These are phyloP conservation scores for Mortierella antarctica DNA, from an alignment of 192 early-diverging fungal species.

Conservation along the genomic window DNA sequence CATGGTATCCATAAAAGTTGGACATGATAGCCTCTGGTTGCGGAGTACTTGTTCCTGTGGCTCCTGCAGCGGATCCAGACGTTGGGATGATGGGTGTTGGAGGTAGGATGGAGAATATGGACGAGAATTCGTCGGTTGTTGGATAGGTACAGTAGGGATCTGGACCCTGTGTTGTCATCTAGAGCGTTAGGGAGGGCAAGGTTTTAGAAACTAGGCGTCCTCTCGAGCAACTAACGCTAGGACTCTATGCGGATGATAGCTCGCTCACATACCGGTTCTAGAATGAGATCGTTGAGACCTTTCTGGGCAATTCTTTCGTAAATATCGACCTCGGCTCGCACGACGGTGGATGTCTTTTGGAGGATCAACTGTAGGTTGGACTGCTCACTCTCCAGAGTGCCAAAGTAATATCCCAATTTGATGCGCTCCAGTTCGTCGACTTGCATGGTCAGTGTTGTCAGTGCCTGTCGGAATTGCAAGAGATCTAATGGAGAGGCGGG, in stretches of 20 bases:
- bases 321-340: conserved; percentile 61
- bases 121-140: conserved; percentile 57
- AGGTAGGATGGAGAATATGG: conserved; percentile 61
- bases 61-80: not conserved
- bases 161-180: conserved; percentile 59
- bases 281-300: conserved; percentile 58
- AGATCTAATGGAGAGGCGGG: conserved; percentile 37
- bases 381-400: conserved; percentile 59
- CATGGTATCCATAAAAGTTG: conserved; percentile 50
- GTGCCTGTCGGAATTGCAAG: conserved; percentile 49
- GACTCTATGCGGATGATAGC: not conserved
- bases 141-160: conserved; percentile 61
- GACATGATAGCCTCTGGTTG: conserved; percentile 34
- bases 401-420: conserved; percentile 56
- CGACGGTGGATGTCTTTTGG: conserved; percentile 55
- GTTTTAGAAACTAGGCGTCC: not conserved
- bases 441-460: conserved; percentile 57
- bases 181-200: not conserved
- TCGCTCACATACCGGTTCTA: conserved; percentile 51
- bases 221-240: not conserved
- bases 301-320: conserved; percentile 60
- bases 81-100: conserved; percentile 55
- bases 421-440: conserved; percentile 62
- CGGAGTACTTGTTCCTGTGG: conserved; percentile 17
- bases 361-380: conserved; percentile 58